Conservation (phyloP, 179 eudicot genomes). For the Patellifolia procumbens region DNA sequence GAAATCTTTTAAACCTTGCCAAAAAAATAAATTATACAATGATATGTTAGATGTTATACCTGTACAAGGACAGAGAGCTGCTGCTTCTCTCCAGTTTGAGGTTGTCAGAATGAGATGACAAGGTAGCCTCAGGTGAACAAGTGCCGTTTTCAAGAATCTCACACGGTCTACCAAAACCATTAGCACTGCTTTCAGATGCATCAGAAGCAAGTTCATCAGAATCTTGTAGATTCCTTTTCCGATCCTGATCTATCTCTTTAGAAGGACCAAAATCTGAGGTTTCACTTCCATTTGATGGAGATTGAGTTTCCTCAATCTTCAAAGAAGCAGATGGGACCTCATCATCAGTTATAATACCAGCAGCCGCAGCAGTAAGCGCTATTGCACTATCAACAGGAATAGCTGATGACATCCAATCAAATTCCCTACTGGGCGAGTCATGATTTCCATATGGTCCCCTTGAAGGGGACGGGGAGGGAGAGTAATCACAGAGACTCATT, state of each 20-base stretch:
- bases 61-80: conserved; percentile 66
- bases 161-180: conserved; percentile 36
- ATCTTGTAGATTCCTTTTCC: conserved; percentile 40
- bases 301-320: conserved; percentile 46
- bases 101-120: conserved; percentile 34
- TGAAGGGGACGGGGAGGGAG: conserved; percentile 43
- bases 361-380: conserved; percentile 82
- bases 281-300: conserved; percentile 67
- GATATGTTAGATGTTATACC: conserved; percentile 36
- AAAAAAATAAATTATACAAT: background rate
- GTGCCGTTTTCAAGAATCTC: conserved; percentile 45
- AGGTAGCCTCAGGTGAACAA: conserved; percentile 42
- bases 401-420: conserved; percentile 78
- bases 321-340: conserved; percentile 51
- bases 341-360: conserved; percentile 68
- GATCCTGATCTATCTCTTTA: conserved; percentile 46
- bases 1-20: background rate
- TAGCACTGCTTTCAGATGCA: conserved; percentile 46
- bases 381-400: conserved; percentile 80
- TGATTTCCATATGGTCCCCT: conserved; percentile 39
- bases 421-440: conserved; percentile 43
- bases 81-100: conserved; percentile 52
- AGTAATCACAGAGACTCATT: conserved; percentile 50
- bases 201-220: conserved; percentile 53
- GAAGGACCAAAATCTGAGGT: conserved; percentile 58